Evolutionary conservation across 805 yeast species (phyloP), one percentile per base, ranked within the genome.

Genomic region (Metschnikowia dekortorum): DNA sequence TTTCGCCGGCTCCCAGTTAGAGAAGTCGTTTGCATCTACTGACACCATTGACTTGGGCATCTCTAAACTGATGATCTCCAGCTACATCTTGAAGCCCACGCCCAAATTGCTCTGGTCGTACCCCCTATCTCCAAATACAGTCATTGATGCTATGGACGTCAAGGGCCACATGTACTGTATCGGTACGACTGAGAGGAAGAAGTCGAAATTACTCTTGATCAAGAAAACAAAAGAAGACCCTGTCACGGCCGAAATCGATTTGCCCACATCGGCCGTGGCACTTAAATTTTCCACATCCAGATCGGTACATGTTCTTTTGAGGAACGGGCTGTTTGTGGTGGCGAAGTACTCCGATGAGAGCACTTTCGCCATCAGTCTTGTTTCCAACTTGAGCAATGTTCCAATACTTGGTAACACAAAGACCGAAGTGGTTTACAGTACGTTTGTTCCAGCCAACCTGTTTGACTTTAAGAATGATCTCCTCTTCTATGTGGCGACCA

Each of bases 41-140:
- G 67, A 68, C 16, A 60, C 71, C 35, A 68, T 80, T 51, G 82
- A 80, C 57, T 57, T 80, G 44, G 83, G 79, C n/a, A 71, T 80
- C 42, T 74, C 80, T 50, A 81, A 80, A 46, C 79, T 83, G 36
- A 74, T 72, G 55, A 67, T 80, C 38, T 78, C 81, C 31, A 71
- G 79, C 35, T 79, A 74, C 58, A 66, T 80, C 34, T 73, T 78
- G 46, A 76, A 71, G 56, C 85, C 85, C 14, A 71, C 82, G 11
- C 85, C 85, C n/a, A 78, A 75, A 52, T 65, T 80, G 62, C 65
- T 74, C 37, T 80, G 84, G 84, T 76, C 83, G 3, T 69, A 72
- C 57, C 76, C 84, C 18, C 66, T 80, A 43, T 70, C 80, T 16
- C 84, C 84, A 6, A 68, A 71, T 29, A 65, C 76, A 16, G 52